Evolutionary conservation across 768 basidiomycete genomes (phyloP).

Genomic region (Royoungia palumana): DNA sequence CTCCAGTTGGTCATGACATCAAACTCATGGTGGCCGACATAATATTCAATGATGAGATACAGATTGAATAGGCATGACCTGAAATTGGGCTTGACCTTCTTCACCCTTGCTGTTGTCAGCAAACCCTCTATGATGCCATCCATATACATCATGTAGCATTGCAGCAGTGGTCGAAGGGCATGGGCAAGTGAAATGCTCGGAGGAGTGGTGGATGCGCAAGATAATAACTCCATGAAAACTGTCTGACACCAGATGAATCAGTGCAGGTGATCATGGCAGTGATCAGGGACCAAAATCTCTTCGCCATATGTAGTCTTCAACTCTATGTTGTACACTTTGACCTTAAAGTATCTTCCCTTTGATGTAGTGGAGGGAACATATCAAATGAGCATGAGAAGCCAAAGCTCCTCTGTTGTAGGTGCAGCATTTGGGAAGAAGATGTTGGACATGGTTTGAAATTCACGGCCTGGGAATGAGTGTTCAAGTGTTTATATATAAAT

Average conservation of each 20-base stretch:
- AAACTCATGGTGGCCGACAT: background rate
- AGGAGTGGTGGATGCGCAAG: background rate
- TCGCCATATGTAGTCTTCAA: too few relatives aligned
- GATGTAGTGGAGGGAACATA: too few relatives aligned
- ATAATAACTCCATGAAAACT: background rate
- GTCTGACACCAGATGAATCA: background rate
- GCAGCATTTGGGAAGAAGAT: too few relatives aligned
- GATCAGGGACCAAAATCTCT: background rate
- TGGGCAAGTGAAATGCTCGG: background rate
- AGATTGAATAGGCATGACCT: background rate
- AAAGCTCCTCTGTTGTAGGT: too few relatives aligned
- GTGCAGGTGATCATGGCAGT: background rate
- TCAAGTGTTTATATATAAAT: too few relatives aligned
- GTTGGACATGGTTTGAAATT: too few relatives aligned
- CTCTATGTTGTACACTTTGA: too few relatives aligned
- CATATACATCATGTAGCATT: background rate
- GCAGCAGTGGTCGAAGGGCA: background rate
- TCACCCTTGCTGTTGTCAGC: background rate
- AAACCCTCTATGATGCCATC: background rate
- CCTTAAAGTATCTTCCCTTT: too few relatives aligned
- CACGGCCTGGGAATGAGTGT: too few relatives aligned
- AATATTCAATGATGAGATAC: background rate
- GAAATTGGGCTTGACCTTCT: background rate
- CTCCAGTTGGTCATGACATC: background rate
- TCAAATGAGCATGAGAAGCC: too few relatives aligned